These are phyloP conservation scores for Cyphellophora europaea DNA, from an alignment of 2,329 filamentous ascomycete genomes.

Conservation along the genomic window DNA sequence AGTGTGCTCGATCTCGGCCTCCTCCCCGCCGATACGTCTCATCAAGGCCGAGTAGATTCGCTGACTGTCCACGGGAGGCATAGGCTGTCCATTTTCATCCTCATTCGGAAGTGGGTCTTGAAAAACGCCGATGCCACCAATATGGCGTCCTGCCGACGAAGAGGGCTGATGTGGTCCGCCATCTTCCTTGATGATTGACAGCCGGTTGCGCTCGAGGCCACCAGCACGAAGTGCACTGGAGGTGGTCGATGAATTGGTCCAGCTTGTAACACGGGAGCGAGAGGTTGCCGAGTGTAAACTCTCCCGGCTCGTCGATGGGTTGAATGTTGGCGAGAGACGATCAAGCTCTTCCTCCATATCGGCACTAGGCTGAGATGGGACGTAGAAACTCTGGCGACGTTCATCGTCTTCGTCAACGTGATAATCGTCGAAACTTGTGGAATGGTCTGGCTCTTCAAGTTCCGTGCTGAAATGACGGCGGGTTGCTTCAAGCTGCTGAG, in stretches of 20 bases:
- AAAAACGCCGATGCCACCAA: conserved; percentile 22
- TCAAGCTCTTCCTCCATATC: conserved; percentile 11
- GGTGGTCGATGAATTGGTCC: conserved; percentile 33
- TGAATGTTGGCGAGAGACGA: conserved; percentile 8
- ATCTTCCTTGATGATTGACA: conserved; percentile 36
- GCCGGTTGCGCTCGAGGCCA: conserved; percentile 24
- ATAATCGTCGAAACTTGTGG: conserved; percentile 12
- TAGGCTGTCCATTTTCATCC: conserved; percentile 11
- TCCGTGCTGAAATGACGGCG: conserved; percentile 15
- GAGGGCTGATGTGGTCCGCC: conserved; percentile 22
- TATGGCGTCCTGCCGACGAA: conserved; percentile 19
- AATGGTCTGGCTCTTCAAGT: conserved; percentile 8
- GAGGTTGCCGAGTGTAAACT: conserved; percentile 14
- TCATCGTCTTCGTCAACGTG: conserved; percentile 3
- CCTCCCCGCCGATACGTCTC: conserved; percentile 27
- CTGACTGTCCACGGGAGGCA: conserved; percentile 25
- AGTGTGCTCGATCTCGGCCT: conserved; percentile 18
- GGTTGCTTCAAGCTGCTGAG: conserved; percentile 19
- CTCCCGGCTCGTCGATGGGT: conserved; percentile 11
- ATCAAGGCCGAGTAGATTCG: conserved; percentile 35
- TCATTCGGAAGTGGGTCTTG: conserved; percentile 19
- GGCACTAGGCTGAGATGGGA: conserved; percentile 1
- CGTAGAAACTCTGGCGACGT: conserved; percentile 6
- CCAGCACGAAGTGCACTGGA: conserved; percentile 24
- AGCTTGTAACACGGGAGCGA: conserved; percentile 38